These are phyloP conservation scores for Epichloe typhina DNA, from an alignment of 2,329 filamentous ascomycete species.

Conservation along the genomic window DNA sequence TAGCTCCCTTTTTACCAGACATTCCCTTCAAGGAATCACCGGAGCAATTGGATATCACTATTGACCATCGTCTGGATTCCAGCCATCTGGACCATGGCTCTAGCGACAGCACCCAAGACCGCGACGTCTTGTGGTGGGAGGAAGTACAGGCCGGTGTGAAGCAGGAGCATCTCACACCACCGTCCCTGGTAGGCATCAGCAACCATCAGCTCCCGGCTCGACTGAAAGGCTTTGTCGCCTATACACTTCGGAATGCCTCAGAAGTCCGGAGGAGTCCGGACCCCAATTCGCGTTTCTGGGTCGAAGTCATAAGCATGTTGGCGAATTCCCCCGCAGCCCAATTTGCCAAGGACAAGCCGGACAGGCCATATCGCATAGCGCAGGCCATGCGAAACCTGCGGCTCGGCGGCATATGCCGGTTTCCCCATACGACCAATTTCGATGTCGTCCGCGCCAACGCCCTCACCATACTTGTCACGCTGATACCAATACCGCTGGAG, in stretches of 20 bases:
- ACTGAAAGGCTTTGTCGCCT: constrained; percentile 3
- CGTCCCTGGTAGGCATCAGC: constrained; percentile 3
- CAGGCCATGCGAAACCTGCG: constrained; percentile 5
- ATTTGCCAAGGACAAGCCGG: constrained; percentile 1
- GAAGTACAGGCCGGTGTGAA: not conserved
- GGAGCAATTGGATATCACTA: constrained; percentile 5
- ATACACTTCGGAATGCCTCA: not conserved
- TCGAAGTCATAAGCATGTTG: constrained; percentile 3
- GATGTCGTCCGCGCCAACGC: constrained; percentile 7
- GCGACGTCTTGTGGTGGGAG: constrained; percentile 2
- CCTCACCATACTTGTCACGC: constrained; percentile 4
- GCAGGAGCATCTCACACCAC: constrained; percentile 3
- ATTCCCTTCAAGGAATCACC: constrained; percentile 6
- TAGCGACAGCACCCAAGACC: not conserved
- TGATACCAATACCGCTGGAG: constrained; percentile 6
- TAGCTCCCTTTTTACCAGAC: constrained; percentile 3
- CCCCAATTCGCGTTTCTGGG: not conserved
- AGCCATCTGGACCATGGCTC: constrained; percentile 3
- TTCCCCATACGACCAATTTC: constrained; percentile 7
- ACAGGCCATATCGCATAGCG: constrained; percentile 2
- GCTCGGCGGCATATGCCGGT: constrained; percentile 2
- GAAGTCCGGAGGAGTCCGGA: not conserved
- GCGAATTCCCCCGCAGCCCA: constrained; percentile 1
- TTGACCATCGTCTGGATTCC: constrained; percentile 4
- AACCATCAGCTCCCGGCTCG: not conserved